Conservation (phyloP, 2,329 filamentous ascomycete species). For the Paramyrothecium sp. region DNA sequence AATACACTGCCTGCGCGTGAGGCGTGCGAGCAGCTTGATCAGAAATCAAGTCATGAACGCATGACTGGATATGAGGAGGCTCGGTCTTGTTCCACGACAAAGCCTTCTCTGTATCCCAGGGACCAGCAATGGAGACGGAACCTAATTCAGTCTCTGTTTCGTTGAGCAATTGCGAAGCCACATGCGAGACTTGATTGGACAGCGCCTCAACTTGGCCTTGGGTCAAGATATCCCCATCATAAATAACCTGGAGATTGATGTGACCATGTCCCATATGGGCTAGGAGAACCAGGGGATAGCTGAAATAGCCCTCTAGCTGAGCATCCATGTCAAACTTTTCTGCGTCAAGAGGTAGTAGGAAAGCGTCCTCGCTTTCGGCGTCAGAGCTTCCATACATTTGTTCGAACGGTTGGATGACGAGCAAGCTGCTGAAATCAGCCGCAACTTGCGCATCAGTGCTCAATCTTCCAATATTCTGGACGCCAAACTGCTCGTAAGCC, state of each 20-base stretch:
- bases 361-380: background rate
- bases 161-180: background rate
- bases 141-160: background rate
- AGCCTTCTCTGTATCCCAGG: background rate
- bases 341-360: background rate
- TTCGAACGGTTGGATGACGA: background rate
- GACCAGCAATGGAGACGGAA: background rate
- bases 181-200: background rate
- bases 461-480: constrained; percentile 52
- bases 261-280: background rate
- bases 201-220: background rate
- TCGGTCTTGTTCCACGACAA: background rate
- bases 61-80: background rate
- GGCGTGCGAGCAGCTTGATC: background rate
- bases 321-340: background rate
- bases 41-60: background rate
- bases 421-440: background rate
- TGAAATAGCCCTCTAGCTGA: constrained; percentile 6
- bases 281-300: constrained; percentile 6
- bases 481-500: constrained; percentile 46
- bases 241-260: background rate
- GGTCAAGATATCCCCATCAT: background rate
- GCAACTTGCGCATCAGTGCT: constrained; percentile 42
- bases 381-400: background rate
- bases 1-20: background rate